Conservation (phyloP, 2,329 filamentous ascomycete genomes). For the Dothistroma septosporum region DNA sequence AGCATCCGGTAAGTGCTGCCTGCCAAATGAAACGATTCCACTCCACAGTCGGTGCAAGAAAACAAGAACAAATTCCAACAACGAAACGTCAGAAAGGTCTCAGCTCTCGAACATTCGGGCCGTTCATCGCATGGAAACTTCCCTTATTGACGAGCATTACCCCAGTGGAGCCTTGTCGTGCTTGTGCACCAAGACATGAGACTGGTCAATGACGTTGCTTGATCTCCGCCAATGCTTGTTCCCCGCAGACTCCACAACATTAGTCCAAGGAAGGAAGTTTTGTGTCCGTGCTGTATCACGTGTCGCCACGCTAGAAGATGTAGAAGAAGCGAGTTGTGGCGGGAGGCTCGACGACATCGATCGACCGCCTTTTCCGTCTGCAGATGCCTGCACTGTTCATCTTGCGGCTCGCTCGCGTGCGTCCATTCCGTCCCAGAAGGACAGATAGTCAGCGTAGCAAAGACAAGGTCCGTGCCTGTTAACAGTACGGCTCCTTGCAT, state of each 20-base stretch:
- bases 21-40: not conserved
- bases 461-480: no score
- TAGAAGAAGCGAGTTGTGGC: no score
- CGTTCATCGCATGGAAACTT: not conserved
- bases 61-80: not conserved
- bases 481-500: no score
- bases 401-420: no score
- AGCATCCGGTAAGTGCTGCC: not conserved
- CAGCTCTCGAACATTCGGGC: constrained; percentile 3
- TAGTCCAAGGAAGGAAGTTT: not conserved
- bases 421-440: no score
- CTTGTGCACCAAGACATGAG: not conserved
- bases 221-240: not conserved
- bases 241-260: not conserved
- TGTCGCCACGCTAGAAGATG: no score
- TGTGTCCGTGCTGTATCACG: no score
- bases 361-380: no score
- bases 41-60: not conserved
- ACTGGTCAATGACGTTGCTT: constrained; percentile 1
- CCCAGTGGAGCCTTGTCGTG: not conserved
- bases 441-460: no score
- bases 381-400: no score
- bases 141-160: not conserved
- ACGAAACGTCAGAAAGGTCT: not conserved
- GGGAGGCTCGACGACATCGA: no score